These are phyloP conservation scores for Lactarius sanguifluus DNA, from an alignment of 768 basidiomycete species.

Conservation along the genomic window DNA sequence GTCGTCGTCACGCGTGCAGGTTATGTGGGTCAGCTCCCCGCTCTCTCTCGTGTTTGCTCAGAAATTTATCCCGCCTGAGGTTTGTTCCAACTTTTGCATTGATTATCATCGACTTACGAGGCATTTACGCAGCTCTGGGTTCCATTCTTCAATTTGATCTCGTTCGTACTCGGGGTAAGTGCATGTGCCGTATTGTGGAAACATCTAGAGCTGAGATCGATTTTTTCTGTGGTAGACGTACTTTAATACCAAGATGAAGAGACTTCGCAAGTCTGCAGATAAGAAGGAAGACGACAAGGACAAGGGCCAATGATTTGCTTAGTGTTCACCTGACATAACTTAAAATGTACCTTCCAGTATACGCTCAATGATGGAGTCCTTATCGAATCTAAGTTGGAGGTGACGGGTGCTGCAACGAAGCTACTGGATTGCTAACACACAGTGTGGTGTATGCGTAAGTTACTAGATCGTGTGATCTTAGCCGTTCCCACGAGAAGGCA, in stretches of 20 bases:
- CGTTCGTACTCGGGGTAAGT: slow-evolving; percentile 75
- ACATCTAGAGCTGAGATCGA: not conserved
- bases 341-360: not conserved
- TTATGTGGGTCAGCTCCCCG: slow-evolving; percentile 80
- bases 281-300: slow-evolving; percentile 50
- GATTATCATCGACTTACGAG: not conserved
- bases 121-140: slow-evolving; percentile 65
- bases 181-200: slow-evolving; percentile 2
- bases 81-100: slow-evolving; percentile 35
- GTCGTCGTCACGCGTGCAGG: slow-evolving; percentile 41
- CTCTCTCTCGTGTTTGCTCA: slow-evolving; percentile 74
- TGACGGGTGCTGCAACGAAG: not conserved
- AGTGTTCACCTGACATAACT: not conserved
- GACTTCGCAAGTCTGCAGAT: slow-evolving; percentile 45
- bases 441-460: not conserved
- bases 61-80: slow-evolving; percentile 74
- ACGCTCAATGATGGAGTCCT: not conserved
- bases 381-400: not conserved
- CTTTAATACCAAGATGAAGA: slow-evolving; percentile 75
- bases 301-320: not conserved
- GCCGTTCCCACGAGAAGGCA: not conserved
- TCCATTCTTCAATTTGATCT: slow-evolving; percentile 79
- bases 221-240: slow-evolving; percentile 45
- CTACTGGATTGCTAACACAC: not conserved
- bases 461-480: not conserved